Evolutionary conservation across 805 yeast genomes (phyloP), one percentile per base, ranked within the genome.

Genomic region (Pichia manshurica): DNA sequence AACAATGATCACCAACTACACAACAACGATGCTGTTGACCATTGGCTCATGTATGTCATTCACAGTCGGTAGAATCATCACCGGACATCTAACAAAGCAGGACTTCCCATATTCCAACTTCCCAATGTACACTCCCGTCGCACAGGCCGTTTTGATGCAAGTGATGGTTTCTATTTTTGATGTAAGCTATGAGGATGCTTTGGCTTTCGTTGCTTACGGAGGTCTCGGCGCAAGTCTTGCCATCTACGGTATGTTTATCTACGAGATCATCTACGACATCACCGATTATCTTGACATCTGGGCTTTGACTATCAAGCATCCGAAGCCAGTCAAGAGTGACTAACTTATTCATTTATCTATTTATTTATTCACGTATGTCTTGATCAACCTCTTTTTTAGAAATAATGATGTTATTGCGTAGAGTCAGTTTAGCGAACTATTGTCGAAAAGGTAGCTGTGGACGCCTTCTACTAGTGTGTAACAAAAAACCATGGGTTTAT

Each of bases 51-150:
- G 85, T 1, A 67, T 84, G 55, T 96, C 98, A 0, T 84, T 86
- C 59, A 72, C 79, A 3, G 97, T 91, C n/a, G 97, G 97, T 4
- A 78, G 93, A 61, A 87, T 90, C 53, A 90, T 90, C 58, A 72
- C 84, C 48, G 90, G 87, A 2, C 98, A 90, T 64, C 77, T 91
- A 55, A 87, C 96, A 0, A 68, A 75, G 44, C 95, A 86, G 63
- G 66, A 70, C 13, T 89, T 86, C 72, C 97, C 98, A 42, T 67
- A 71, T 61, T 57, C 76, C 53, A 85, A 87, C 44, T 72, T 85
- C 28, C 86, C 95, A 39, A 78, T 81, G 71, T 72, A 78, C 33
- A 71, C 87, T 50, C 85, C 96, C 56, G 5, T 70, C 22, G 52
- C 66, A 20, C 81, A 88, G 68, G 53, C 73, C 44, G 35, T 67